Evolutionary conservation across 164 flowering plant species (phyloP).

Genomic region (Piper longum): DNA sequence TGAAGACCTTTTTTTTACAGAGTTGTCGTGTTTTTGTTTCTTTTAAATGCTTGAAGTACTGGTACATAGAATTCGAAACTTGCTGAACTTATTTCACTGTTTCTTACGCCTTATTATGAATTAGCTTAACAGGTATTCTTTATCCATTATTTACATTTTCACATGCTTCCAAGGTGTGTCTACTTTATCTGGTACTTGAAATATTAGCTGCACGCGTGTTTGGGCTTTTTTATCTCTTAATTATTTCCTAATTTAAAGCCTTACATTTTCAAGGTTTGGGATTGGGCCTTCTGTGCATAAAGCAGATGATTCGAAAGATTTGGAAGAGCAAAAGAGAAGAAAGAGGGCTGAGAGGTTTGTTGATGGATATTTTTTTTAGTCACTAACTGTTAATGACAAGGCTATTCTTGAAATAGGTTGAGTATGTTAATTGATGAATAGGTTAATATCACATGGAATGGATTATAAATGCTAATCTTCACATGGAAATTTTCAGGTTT

Average conservation of each 20-base stretch:
- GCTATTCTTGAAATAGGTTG: background rate
- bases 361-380: background rate
- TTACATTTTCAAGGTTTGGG: constrained; percentile 49
- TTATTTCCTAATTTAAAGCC: background rate
- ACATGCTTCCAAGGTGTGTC: background rate
- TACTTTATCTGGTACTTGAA: background rate
- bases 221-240: background rate
- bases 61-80: too few species aligned
- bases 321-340: constrained; percentile 82
- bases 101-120: background rate
- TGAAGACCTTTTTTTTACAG: too few species aligned
- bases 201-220: background rate
- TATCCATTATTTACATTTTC: background rate
- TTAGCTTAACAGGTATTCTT: background rate
- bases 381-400: background rate
- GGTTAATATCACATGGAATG: background rate
- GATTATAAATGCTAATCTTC: constrained; percentile 5
- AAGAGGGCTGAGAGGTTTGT: constrained; percentile 91
- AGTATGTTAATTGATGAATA: background rate
- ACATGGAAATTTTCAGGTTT: constrained; percentile 36
- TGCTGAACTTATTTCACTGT: too few species aligned
- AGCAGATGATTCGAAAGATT: constrained; percentile 27
- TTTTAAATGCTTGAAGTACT: too few species aligned
- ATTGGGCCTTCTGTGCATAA: constrained; percentile 24
- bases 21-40: too few species aligned